These are phyloP conservation scores for Dendrocalamus latiflorus DNA, from an alignment of 202 grass and related monocot genomes.

Conservation along the genomic window DNA sequence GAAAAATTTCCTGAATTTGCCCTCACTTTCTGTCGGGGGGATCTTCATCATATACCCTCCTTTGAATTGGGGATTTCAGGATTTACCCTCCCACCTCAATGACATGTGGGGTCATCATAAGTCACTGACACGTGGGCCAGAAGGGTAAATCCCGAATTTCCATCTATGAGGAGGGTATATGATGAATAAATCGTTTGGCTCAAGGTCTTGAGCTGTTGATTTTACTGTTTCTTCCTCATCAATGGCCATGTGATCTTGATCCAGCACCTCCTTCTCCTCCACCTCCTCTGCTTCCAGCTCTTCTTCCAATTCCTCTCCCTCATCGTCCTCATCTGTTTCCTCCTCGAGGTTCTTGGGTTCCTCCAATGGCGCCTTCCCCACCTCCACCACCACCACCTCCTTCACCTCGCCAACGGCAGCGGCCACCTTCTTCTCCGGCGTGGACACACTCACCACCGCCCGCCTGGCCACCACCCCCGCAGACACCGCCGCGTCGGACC, in stretches of 20 bases:
- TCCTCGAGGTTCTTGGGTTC: constrained; percentile 8
- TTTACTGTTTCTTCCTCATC: constrained; percentile 8
- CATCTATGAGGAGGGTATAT: too few relatives aligned
- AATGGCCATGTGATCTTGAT: constrained; percentile 47
- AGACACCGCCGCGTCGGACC: not conserved
- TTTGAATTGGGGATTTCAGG: too few relatives aligned
- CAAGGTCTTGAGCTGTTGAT: constrained; percentile 18
- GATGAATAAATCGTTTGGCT: too few relatives aligned
- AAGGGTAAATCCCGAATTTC: too few relatives aligned
- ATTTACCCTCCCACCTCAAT: too few relatives aligned
- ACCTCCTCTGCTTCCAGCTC: constrained; percentile 40
- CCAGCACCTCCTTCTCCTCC: constrained; percentile 39
- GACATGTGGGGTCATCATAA: too few relatives aligned
- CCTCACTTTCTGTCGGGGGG: constrained; percentile 42
- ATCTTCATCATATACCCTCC: too few relatives aligned
- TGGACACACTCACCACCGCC: constrained; percentile 32
- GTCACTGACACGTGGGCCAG: too few relatives aligned
- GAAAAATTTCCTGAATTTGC: not conserved
- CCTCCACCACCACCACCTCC: constrained; percentile 52
- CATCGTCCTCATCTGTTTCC: constrained; percentile 22
- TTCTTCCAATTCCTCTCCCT: constrained; percentile 29
- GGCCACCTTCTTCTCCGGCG: constrained; percentile 45
- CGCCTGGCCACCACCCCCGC: constrained; percentile 11
- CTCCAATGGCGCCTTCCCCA: constrained; percentile 20
- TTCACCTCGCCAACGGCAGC: constrained; percentile 24